Base-by-base conservation (phyloP, 2,329 filamentous ascomycete genomes). In the Paraphaeosphaeria minitans region DNA sequence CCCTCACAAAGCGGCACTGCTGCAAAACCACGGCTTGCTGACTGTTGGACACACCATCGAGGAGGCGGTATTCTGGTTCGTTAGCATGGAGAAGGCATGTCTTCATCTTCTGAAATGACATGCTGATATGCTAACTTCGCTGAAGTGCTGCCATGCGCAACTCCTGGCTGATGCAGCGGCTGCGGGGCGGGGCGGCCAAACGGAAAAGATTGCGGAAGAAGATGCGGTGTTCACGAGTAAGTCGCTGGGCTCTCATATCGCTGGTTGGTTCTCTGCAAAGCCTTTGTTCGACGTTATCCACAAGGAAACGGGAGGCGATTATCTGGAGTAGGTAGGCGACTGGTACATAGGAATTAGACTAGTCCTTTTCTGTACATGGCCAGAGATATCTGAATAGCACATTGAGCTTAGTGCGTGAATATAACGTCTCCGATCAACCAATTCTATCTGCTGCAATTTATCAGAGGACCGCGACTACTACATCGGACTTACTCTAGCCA, bases 211-310 rank as follows among this genome's bases (percentile, higher is more conserved):
- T 66, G 79, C 82, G 9, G 84, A 89, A 1, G 85, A 87, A 53
- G 89, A 93, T 71, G 89, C 90, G 1, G 78, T 73, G 16, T 90
- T 84, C 67, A 92, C 90, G 0, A 87, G 85, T 67, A 85, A 88
- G 75, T 82, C 85, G 0, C 80, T 92, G 3, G 90, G 90, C 0
- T 84, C 80, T 0, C 80, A 84, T 16, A 69, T 73, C 35, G 87
- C 85, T 0, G 89, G 89, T 0, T 92, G 85, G 81, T 93, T 92
- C 70, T 87, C 83, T 66, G 89, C 87, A 6, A 88, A 87, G 78
- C 89, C 89, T 16, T 66, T 88, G 62, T 92, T 92, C 77, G 89
- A 91, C 78, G 77, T 91, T 42, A 84, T 89, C 61, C 83, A 88
- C 67, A 83, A 83, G 70, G 85, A 89, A 77, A 84, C 82, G 2